Base-by-base conservation (phyloP, 2,329 filamentous ascomycete species). In the Fusarium staphyleae region DNA sequence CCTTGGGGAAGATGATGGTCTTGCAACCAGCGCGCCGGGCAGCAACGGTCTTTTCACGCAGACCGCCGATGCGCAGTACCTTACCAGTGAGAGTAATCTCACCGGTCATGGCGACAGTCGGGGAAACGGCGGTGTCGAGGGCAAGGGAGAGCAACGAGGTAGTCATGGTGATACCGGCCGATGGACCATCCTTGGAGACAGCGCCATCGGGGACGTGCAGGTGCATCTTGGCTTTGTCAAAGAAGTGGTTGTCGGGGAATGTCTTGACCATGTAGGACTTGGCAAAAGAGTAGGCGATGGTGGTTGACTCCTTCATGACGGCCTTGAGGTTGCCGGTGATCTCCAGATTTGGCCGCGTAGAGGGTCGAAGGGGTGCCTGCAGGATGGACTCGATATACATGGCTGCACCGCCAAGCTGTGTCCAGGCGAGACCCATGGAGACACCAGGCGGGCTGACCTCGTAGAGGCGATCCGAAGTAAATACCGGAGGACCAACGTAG, bases 401-500 rank as follows among this genome's bases (percentile, higher is more conserved):
- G 44, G 95, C 95, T 4, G 95, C 91, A 54, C 95, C 95, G 56
- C 95, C 95, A 85, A 99, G 91, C 70, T 92, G 91, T 7, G 96
- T 99, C 95, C 95, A 99, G 7, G 95, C 95, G 45, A 99, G 84
- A 62, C 95, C 95, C 95, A 99, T 98, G 16, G 93, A 90, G 13
- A 99, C 95, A 74, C 95, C 95, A 2, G 95, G 85, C 4, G 96
- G 95, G 53, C 92, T 96, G 40, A 87, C 86, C 67, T 99, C 95
- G 78, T 98, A 99, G 12, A 99, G 82, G 48, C 96, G 87, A 74
- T 99, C 95, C 4, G 95, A 91, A 1, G 92, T 99, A 77, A 96
- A 99, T 47, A 98, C 85, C 1, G 95, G 93, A 2, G 95, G 93
- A 3, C 95, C 95, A 53, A 99, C 93, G 70, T 97, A 99, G 74